These are phyloP conservation scores for Coprinopsis cinerea DNA, from an alignment of 768 basidiomycete genomes.

Conservation along the genomic window DNA sequence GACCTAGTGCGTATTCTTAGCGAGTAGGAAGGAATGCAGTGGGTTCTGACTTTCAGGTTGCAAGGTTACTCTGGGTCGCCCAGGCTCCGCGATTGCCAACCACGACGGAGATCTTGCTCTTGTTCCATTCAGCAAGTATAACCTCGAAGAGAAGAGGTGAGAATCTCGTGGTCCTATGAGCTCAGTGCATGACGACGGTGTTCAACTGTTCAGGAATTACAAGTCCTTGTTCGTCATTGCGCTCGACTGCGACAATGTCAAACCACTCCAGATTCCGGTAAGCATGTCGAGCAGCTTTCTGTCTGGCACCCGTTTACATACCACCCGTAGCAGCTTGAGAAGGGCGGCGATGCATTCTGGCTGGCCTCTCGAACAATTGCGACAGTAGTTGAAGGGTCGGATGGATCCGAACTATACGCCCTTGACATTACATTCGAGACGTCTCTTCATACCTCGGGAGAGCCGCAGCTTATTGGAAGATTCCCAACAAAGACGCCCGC, in stretches of 20 bases:
- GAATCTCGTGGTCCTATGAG: constrained; percentile 18
- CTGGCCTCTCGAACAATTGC: constrained; percentile 64
- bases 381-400: constrained; percentile 54
- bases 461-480: constrained; percentile 49
- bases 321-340: constrained; percentile 33
- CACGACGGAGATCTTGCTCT: constrained; percentile 61
- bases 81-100: constrained; percentile 64
- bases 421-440: constrained; percentile 45
- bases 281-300: constrained; percentile 13
- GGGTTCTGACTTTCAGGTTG: background rate
- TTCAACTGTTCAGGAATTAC: constrained; percentile 45
- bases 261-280: constrained; percentile 50
- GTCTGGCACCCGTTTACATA: background rate
- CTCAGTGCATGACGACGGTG: background rate
- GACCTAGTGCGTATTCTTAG: constrained; percentile 39
- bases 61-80: constrained; percentile 59
- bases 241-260: constrained; percentile 39
- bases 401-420: constrained; percentile 54
- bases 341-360: constrained; percentile 79
- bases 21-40: background rate
- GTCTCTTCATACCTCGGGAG: constrained; percentile 29
- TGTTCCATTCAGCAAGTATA: constrained; percentile 61
- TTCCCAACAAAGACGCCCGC: constrained; percentile 62
- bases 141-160: constrained; percentile 69
- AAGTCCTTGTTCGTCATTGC: constrained; percentile 62